A percentile compares a stretch with the other conserved stretches of the same genome.
phyloP scores from a whole-genome alignment of 106 monocot species.

The Acorus calamus region DNA sequence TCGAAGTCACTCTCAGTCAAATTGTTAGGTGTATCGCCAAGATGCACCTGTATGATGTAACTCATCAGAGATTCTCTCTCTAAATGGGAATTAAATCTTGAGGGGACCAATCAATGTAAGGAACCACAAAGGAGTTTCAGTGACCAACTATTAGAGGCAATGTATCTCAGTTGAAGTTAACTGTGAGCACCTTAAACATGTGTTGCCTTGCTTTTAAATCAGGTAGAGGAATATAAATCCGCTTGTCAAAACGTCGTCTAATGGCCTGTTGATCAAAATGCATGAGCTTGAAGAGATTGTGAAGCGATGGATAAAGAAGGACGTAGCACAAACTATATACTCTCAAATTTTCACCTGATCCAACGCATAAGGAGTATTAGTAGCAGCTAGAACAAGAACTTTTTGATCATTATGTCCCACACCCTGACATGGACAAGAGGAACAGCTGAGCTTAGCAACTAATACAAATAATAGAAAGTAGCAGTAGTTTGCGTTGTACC shows the following conservation, averaged over 20 bases:
- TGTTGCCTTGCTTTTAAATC: constrained; percentile 78
- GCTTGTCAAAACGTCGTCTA: constrained; percentile 74
- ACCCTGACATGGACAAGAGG: constrained; percentile 41
- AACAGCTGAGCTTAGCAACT: not conserved
- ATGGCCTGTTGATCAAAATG: constrained; percentile 36
- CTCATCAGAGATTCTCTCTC: too few relatives aligned
- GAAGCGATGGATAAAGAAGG: not conserved
- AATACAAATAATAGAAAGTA: not conserved
- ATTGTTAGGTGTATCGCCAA: constrained; percentile 73
- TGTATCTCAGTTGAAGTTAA: not conserved
- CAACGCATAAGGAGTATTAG: constrained; percentile 82
- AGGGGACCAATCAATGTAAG: too few relatives aligned
- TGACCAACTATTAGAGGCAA: too few relatives aligned
- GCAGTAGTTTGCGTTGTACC: not conserved
- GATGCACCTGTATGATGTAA: constrained; percentile 43
- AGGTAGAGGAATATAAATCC: constrained; percentile 83
- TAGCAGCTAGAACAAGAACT: constrained; percentile 80
- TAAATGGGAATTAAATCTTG: too few relatives aligned
- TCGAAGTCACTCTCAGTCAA: constrained; percentile 72
- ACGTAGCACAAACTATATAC: too few relatives aligned
- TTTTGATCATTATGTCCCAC: constrained; percentile 80
- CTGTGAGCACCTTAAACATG: constrained; percentile 61
- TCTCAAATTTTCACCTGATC: constrained; percentile 51
- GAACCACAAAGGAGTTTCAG: too few relatives aligned
- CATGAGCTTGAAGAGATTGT: not conserved